phyloP scores from a whole-genome alignment of 352 stramenopile genomes.

The Pythium aristosporum region DNA sequence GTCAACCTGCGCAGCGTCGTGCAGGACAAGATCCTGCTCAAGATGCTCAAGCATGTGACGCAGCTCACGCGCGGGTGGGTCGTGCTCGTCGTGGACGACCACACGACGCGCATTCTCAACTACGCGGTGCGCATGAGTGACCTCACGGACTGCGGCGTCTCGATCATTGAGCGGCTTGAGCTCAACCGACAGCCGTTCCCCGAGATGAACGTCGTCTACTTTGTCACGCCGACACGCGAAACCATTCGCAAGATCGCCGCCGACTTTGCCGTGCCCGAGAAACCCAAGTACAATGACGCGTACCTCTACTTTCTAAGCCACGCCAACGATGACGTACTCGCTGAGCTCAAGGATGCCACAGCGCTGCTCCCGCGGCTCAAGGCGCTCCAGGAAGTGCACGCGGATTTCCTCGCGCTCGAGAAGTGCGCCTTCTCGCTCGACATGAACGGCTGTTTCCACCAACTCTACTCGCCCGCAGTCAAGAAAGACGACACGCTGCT shows the following conservation, averaged over 20 bases:
- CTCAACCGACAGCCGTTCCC: constrained; percentile 95
- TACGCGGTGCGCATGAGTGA: constrained; percentile 97
- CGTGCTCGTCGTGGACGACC: constrained; percentile 95
- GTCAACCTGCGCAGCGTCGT: constrained; percentile 78
- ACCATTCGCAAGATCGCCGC: constrained; percentile 82
- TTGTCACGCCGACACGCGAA: constrained; percentile 86
- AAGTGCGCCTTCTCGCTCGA: constrained; percentile 94
- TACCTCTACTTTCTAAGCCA: constrained; percentile 95
- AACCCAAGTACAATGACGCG: constrained; percentile 92
- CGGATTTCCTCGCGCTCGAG: constrained; percentile 96
- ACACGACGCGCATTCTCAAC: constrained; percentile 92
- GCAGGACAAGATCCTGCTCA: constrained; percentile 74
- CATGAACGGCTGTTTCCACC: constrained; percentile 77
- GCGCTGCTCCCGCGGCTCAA: constrained; percentile 80
- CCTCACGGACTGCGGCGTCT: constrained; percentile 96
- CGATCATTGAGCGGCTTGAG: constrained; percentile 95
- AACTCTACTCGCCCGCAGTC: constrained; percentile 70
- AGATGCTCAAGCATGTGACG: constrained; percentile 85
- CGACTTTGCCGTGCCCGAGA: constrained; percentile 76
- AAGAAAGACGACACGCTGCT: constrained; percentile 51
- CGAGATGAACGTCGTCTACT: constrained; percentile 97
- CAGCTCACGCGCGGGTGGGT: constrained; percentile 77
- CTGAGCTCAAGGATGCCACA: constrained; percentile 81
- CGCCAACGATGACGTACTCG: constrained; percentile 73
- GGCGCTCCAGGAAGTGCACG: constrained; percentile 94